These are phyloP conservation scores for Wickerhamomyces canadensis DNA, from an alignment of 805 yeast genomes.

Conservation along the genomic window DNA sequence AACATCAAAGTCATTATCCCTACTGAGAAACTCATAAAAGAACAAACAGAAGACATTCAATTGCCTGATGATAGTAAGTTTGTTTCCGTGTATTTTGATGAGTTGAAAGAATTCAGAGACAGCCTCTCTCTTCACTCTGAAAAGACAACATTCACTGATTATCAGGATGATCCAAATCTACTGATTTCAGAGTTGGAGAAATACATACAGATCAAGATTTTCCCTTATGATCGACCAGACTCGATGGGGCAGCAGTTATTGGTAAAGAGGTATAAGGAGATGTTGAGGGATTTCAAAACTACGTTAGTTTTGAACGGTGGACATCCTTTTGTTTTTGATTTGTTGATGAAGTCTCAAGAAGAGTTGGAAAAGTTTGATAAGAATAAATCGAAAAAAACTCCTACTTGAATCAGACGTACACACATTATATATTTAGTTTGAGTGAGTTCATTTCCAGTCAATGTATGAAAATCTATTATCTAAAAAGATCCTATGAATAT, in stretches of 20 bases:
- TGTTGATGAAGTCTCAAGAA: constrained; percentile 27
- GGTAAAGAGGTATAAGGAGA: constrained; percentile 28
- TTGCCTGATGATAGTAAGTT: constrained; percentile 49
- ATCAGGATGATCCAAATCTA: constrained; percentile 32
- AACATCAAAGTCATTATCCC: constrained; percentile 2
- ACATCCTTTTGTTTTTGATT: constrained; percentile 51
- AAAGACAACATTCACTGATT: constrained; percentile 31
- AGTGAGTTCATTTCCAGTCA: too few species aligned
- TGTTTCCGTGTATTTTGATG: constrained; percentile 44
- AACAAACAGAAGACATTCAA: constrained; percentile 35
- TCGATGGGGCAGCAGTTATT: constrained; percentile 13
- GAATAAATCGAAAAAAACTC: background rate
- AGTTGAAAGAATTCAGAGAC: constrained; percentile 30
- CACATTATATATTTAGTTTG: too few species aligned
- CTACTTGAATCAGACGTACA: too few species aligned
- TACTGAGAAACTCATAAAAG: constrained; percentile 16
- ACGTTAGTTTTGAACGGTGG: constrained; percentile 51
- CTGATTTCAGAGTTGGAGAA: constrained; percentile 34
- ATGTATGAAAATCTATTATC: too few species aligned
- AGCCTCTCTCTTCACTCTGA: too few species aligned
- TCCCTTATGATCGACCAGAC: constrained; percentile 15
- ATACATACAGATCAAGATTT: constrained; percentile 29
- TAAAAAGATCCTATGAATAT: too few species aligned
- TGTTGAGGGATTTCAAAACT: constrained; percentile 36
- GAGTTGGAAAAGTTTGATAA: constrained; percentile 12